Evolutionary conservation across 805 yeast species (phyloP).

Genomic region (Yarrowia sp.): DNA sequence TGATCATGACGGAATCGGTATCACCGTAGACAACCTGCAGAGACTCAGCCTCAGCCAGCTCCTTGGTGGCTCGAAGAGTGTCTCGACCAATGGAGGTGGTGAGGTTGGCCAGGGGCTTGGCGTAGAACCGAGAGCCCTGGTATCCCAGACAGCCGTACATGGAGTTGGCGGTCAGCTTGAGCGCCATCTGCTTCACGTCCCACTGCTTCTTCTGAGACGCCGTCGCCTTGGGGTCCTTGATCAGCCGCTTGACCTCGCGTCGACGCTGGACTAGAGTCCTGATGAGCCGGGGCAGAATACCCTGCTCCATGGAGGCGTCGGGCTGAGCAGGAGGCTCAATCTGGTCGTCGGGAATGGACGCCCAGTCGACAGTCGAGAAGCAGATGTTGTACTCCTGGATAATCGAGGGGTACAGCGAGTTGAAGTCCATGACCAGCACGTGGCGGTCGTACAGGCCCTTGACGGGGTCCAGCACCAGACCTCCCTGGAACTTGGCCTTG

Average conservation of each 20-base stretch:
- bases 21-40: slow-evolving; percentile 94
- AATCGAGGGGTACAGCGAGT: slow-evolving; percentile 93
- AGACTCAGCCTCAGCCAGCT: slow-evolving; percentile 80
- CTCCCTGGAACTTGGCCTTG: slow-evolving; percentile 83
- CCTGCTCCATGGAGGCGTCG: slow-evolving; percentile 54
- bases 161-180: slow-evolving; percentile 96
- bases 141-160: slow-evolving; percentile 99
- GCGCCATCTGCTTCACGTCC: slow-evolving; percentile 93
- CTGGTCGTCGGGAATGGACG: slow-evolving; percentile 43
- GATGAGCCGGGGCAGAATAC: slow-evolving; percentile 82
- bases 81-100: slow-evolving; percentile 96
- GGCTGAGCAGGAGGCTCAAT: slow-evolving; percentile 75
- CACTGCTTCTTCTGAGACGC: slow-evolving; percentile 69
- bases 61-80: slow-evolving; percentile 87
- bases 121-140: slow-evolving; percentile 87
- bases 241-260: slow-evolving; percentile 81
- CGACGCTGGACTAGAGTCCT: slow-evolving; percentile 86
- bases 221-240: slow-evolving; percentile 70
- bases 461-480: slow-evolving; percentile 94
- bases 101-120: slow-evolving; percentile 92
- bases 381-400: slow-evolving; percentile 97
- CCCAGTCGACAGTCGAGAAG: slow-evolving; percentile 88
- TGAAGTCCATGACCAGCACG: slow-evolving; percentile 95
- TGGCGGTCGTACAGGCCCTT: slow-evolving; percentile 89
- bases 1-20: slow-evolving; percentile 98